Evolutionary conservation across 257 asterid species (phyloP).

Genomic region (Fraxinus americana): DNA sequence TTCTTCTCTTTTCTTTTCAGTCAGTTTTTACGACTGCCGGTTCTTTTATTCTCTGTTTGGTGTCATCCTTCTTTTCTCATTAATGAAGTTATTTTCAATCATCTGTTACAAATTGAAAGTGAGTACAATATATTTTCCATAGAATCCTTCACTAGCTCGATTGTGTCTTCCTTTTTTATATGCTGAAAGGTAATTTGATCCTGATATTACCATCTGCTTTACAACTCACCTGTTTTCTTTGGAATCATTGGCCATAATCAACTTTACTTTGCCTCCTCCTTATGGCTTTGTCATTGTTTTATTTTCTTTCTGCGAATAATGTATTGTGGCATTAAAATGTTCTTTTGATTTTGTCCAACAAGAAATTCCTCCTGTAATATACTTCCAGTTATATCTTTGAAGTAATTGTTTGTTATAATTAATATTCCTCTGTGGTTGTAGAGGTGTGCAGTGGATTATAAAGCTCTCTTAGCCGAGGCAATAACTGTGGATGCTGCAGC

Average conservation of each 20-base stretch:
- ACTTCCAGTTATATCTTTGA: constrained; percentile 11
- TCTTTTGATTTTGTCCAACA: not conserved
- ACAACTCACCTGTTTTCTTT: not conserved
- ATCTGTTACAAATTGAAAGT: not conserved
- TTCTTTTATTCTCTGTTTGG: not conserved
- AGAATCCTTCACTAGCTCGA: not conserved
- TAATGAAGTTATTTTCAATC: not conserved
- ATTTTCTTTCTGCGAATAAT: not conserved
- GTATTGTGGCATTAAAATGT: not conserved
- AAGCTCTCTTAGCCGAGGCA: constrained; percentile 59
- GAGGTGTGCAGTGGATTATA: constrained; percentile 71
- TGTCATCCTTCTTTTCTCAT: not conserved
- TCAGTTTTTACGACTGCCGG: not conserved
- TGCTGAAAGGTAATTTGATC: not conserved
- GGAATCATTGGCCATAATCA: not conserved
- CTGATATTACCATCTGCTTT: not conserved
- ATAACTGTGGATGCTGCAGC: constrained; percentile 70
- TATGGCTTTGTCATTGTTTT: not conserved
- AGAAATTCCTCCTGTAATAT: not conserved
- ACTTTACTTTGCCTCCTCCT: not conserved
- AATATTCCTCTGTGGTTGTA: constrained; percentile 26
- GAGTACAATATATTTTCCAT: not conserved
- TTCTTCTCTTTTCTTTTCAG: not conserved
- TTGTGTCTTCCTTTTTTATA: not conserved
- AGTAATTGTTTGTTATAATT: not conserved